Percentiles rank a stretch among this genome's conserved stretches.
Evolutionary conservation across 2,329 filamentous ascomycete genomes (phyloP).

Genomic region (Endothia cerciana): DNA sequence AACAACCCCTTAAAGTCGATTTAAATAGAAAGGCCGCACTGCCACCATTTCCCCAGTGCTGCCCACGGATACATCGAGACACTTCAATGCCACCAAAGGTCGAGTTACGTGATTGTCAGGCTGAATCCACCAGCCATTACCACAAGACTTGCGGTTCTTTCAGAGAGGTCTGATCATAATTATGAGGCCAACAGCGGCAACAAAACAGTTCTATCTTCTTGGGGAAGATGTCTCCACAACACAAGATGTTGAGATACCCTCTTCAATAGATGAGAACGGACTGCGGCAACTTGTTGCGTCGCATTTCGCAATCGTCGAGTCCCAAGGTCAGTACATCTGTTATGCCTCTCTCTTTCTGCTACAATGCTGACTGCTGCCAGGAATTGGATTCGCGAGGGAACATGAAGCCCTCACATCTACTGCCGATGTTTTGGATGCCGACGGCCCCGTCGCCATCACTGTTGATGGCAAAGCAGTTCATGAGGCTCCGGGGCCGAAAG

Average conservation of each 20-base stretch:
- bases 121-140: background rate
- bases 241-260: constrained; percentile 43
- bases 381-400: constrained; percentile 42
- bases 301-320: constrained; percentile 48
- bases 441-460: constrained; percentile 45
- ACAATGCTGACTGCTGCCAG: constrained; percentile 31
- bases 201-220: constrained; percentile 46
- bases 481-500: constrained; percentile 53
- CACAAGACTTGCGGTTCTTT: constrained; percentile 8
- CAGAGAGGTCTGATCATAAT: constrained; percentile 35
- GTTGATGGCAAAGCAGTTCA: constrained; percentile 55
- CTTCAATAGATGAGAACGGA: constrained; percentile 40
- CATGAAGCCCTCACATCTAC: constrained; percentile 39
- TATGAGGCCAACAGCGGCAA: constrained; percentile 30
- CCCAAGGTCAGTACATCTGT: constrained; percentile 39
- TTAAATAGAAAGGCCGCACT: background rate
- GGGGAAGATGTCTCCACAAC: constrained; percentile 44
- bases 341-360: background rate
- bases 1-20: background rate
- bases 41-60: background rate
- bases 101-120: background rate
- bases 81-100: no score
- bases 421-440: constrained; percentile 41
- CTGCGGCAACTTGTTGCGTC: constrained; percentile 46
- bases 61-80: background rate